Evolutionary conservation across 805 yeast species (phyloP), one percentile per base, ranked within the genome.

Genomic region (Wickerhamomyces strasburgensis): DNA sequence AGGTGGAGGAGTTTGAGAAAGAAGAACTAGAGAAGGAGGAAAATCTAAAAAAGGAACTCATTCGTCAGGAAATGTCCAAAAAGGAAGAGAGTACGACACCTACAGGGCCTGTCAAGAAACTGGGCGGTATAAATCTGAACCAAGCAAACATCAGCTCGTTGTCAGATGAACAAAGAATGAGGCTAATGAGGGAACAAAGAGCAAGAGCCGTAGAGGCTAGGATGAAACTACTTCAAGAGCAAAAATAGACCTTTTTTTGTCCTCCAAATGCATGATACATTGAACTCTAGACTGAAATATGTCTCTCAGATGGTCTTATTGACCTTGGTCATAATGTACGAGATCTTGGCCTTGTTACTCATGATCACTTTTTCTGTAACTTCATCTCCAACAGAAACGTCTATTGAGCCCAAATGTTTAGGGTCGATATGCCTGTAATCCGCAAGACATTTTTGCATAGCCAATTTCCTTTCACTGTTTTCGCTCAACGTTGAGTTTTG

Each of bases 141-240:
- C 69, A 62, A 45, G 62, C 65, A 16, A 77, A 76, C 31, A 49
- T 80, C 37, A 70, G 73, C 30, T 80, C 88, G 0, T 65, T 90
- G 37, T 71, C 78, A 6, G 87, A 80, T 1, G 86, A 78, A 18
- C 96, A 89, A 46, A 72, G 77, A 51, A 69, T 72, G 71, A 73
- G 80, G 51, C 62, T 93, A 15, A 88, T 89, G 84, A 75, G 98
- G 42, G 98, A 93, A 52, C 89, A 89, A 53, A 70, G 98, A 37
- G 97, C 97, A 1, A 72, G 98, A 38, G 98, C 98, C 0, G 97
- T 95, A 0, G 98, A 93, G 57, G 95, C 90, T 0, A 70, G 98
- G 48, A 50, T 85, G 51, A 69, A 37, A 60, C 51, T 40, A 44
- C 34, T 48, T 27, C 57, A 41, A 48, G 8, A n/a, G 14, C 23